phyloP scores from a whole-genome alignment of 805 yeast species.

The Wickerhamiella musiphila region DNA sequence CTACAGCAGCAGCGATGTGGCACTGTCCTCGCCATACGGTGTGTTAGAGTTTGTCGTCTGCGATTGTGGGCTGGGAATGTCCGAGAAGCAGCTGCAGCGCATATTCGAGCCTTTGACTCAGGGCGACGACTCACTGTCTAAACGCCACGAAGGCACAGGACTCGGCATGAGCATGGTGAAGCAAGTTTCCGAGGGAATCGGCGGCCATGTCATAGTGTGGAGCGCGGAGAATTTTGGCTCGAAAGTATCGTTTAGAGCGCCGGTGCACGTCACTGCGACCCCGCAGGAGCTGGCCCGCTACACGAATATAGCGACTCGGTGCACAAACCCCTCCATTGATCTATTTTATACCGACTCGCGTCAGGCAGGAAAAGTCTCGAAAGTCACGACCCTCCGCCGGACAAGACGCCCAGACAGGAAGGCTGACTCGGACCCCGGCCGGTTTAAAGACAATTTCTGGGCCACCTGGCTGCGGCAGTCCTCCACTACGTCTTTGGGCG shows the following conservation, averaged over 20 bases:
- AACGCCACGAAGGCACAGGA: slow-evolving; percentile 92
- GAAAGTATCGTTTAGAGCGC: slow-evolving; percentile 9
- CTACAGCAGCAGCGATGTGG: slow-evolving; percentile 3
- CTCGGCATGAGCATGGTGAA: slow-evolving; percentile 77
- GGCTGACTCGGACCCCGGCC: too few species aligned
- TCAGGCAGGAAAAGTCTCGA: too few species aligned
- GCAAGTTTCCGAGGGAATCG: slow-evolving; percentile 77
- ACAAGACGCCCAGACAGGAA: too few species aligned
- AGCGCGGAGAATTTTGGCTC: slow-evolving; percentile 16
- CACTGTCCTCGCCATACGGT: slow-evolving; percentile 5
- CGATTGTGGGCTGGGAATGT: slow-evolving; percentile 91
- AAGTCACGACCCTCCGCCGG: too few species aligned
- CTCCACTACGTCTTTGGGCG: too few species aligned
- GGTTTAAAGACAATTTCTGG: too few species aligned
- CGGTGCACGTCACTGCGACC: slow-evolving; percentile 7
- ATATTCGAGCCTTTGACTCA: slow-evolving; percentile 93
- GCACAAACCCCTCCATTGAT: too few species aligned
- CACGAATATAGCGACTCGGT: too few species aligned
- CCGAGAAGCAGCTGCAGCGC: slow-evolving; percentile 54
- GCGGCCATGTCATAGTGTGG: slow-evolving; percentile 43
- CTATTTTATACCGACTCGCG: too few species aligned
- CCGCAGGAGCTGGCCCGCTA: too few species aligned
- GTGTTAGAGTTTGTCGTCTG: slow-evolving; percentile 49
- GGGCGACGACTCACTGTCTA: slow-evolving; percentile 83
- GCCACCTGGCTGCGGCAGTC: too few species aligned